Evolutionary conservation across 345 rosid genomes (phyloP).

Genomic region (Geranium rotundifolium): DNA sequence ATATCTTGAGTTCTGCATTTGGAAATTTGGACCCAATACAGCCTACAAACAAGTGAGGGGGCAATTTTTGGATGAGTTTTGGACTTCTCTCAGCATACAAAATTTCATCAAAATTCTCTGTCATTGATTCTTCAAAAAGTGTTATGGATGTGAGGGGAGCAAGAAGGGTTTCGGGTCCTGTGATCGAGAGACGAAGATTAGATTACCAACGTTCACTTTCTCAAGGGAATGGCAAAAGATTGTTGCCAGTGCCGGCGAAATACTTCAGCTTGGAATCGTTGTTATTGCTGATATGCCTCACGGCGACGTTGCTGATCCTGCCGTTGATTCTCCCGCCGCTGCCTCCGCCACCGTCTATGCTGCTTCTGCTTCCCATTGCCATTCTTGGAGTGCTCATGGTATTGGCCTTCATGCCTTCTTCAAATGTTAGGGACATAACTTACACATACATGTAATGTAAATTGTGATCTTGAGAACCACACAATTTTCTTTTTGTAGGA

Average conservation of each 20-base stretch:
- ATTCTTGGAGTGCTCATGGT: conserved; percentile 12
- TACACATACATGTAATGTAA: background rate
- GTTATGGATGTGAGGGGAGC: background rate
- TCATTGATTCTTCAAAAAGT: background rate
- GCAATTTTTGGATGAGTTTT: too few relatives aligned
- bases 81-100: too few relatives aligned
- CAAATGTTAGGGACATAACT: background rate
- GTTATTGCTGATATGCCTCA: conserved; percentile 9
- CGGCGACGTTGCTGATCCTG: conserved; percentile 8
- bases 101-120: too few relatives aligned
- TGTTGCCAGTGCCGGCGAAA: background rate
- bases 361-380: conserved; percentile 17
- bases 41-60: too few relatives aligned
- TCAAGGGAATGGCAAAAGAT: background rate
- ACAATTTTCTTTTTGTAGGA: too few relatives aligned
- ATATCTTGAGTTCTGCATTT: too few relatives aligned
- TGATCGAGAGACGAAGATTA: background rate
- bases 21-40: too few relatives aligned
- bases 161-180: background rate
- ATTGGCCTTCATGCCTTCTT: conserved; percentile 14
- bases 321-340: conserved; percentile 15
- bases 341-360: conserved; percentile 15
- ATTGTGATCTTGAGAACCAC: background rate
- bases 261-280: conserved; percentile 2
- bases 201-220: background rate